These are phyloP conservation scores for Diaporthe citri DNA, from an alignment of 2,329 filamentous ascomycete genomes.

Conservation along the genomic window DNA sequence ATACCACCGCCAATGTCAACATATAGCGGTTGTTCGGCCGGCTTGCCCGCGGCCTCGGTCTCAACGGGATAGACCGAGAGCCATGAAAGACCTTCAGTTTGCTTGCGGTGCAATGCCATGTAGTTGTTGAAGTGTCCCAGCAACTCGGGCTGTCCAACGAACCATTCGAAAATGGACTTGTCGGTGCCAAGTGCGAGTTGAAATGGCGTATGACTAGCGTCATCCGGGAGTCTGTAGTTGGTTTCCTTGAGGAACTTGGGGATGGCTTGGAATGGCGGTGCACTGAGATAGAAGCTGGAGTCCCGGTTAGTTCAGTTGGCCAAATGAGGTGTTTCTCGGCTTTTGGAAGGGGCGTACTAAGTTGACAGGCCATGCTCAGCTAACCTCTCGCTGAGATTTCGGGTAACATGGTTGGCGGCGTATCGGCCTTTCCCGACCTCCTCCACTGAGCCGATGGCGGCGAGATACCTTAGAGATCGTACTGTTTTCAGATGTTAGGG, in stretches of 20 bases:
- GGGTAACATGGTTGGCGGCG: background rate
- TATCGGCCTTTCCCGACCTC: background rate
- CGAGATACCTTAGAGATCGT: background rate
- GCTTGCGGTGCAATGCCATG: constrained; percentile 42
- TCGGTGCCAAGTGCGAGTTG: constrained; percentile 41
- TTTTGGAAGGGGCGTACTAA: background rate
- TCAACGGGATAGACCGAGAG: constrained; percentile 43
- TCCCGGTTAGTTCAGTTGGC: too few relatives aligned
- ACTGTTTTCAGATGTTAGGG: background rate
- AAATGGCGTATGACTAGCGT: constrained; percentile 42
- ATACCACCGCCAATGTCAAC: constrained; percentile 47
- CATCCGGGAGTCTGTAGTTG: constrained; percentile 40
- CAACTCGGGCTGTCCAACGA: constrained; percentile 34
- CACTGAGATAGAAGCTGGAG: too few relatives aligned
- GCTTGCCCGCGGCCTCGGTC: constrained; percentile 1
- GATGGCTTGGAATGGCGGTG: constrained; percentile 27
- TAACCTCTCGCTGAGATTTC: background rate
- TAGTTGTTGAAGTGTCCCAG: constrained; percentile 43
- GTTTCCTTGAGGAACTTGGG: constrained; percentile 40
- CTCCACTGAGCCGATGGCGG: background rate
- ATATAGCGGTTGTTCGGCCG: constrained; percentile 28
- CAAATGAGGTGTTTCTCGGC: background rate
- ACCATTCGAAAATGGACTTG: constrained; percentile 36
- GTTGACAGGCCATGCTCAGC: background rate
- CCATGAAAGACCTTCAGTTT: constrained; percentile 39